Conservation (phyloP, 176 grass and related monocot genomes). For the Carex parvula region DNA sequence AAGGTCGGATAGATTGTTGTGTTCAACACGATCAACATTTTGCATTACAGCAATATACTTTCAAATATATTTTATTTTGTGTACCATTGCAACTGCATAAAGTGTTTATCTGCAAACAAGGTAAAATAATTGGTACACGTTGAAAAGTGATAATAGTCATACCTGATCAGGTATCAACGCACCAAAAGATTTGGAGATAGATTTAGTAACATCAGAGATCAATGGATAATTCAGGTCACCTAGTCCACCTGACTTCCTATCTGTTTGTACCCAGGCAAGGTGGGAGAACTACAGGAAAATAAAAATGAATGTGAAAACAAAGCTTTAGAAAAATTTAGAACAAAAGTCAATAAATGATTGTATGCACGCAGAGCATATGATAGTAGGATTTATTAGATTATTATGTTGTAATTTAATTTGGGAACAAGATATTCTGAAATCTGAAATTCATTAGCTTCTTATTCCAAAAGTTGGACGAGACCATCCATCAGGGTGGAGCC, state of each 20-base stretch:
- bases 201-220: slow-evolving; percentile 77
- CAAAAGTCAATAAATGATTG: neutral
- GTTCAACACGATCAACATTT: neutral
- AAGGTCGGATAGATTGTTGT: neutral
- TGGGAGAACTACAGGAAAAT: slow-evolving; percentile 70
- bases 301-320: neutral
- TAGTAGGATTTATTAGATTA: neutral
- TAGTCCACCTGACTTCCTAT: slow-evolving; percentile 80
- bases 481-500: neutral
- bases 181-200: slow-evolving; percentile 66
- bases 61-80: neutral
- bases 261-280: slow-evolving; percentile 92
- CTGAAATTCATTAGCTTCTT: neutral
- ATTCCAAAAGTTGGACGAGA: neutral
- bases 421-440: neutral
- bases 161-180: slow-evolving; percentile 71
- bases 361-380: neutral
- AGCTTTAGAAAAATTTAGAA: neutral
- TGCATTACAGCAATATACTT: neutral
- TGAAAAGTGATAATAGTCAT: neutral
- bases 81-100: neutral
- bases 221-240: slow-evolving; percentile 76
- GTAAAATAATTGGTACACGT: neutral
- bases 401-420: neutral
- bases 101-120: neutral